Base-by-base conservation (phyloP, 2,329 filamentous ascomycete genomes). In the Fusarium sp. region DNA sequence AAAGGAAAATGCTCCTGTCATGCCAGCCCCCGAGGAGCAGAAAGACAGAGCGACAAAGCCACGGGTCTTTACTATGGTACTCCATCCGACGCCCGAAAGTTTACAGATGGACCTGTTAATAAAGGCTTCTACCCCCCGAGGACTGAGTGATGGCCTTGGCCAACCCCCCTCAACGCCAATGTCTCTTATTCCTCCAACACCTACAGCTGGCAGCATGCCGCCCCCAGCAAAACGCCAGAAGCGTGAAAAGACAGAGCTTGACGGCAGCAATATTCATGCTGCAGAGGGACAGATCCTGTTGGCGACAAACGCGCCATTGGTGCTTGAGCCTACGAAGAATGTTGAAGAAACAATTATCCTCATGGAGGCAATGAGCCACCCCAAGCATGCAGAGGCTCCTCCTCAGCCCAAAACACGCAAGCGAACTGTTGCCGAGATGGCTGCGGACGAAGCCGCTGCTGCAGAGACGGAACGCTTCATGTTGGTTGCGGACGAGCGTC, bases 341-440 rank as follows among this genome's bases (percentile, higher is more conserved):
- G 83, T 89, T 6, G 89, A 90, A 52, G 92, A 94, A 72, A 91
- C 90, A 3, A 91, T 94, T 52, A 86, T 86, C 15, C 86, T 97
- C 7, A 86, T 98, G 6, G 90, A 94, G 35, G 85, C 87, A 22
- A 85, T 95, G 74, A 87, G 89, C 25, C 93, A 97, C 79, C 92
- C 94, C 11, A 90, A 94, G 62, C 93, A 98, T 80, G 88, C 90
- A 35, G 89, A 92, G 54, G 86, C 90, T 46, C 91, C 94, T 14
- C 95, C 96, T 1, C 89, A 92, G 67, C 94, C 94, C 6, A 98
- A 97, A 86, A 92, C 91, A 12, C 88, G 96, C 63, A 98, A 99
- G 86, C 91, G 95, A 70, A 99, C 96, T 0, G 92, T 97, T 22
- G 96, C 96, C 13, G 95, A 99, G 79, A 90, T 98, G 84, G 96